phyloP scores from a whole-genome alignment of 1,284 basidiomycete genomes.

The Apiotrichum sp. region DNA sequence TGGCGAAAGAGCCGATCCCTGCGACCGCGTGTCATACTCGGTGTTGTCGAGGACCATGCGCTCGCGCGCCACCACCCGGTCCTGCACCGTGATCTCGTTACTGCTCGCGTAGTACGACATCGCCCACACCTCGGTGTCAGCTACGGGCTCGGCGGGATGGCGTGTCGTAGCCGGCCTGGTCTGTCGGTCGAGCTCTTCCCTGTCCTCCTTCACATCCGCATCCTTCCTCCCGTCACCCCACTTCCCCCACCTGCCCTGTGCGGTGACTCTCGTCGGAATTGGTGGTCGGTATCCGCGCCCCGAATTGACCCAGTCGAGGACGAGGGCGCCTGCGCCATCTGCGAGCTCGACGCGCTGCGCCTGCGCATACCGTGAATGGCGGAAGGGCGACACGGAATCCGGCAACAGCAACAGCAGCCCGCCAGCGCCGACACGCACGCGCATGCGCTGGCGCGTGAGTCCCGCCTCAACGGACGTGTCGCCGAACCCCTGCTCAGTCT shows the following conservation, averaged over 20 bases:
- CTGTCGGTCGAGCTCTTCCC: neutral
- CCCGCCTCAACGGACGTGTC: constrained; percentile 16
- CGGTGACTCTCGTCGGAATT: neutral
- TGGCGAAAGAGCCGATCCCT: neutral
- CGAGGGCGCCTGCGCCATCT: constrained; percentile 54
- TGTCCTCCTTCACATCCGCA: constrained; percentile 38
- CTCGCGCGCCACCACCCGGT: constrained; percentile 22
- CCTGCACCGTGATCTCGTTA: constrained; percentile 69
- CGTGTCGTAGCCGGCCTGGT: neutral
- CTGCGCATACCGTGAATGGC: constrained; percentile 72
- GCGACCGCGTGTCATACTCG: neutral
- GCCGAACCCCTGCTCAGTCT: neutral
- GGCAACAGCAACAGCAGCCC: constrained; percentile 73
- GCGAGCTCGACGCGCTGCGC: constrained; percentile 59
- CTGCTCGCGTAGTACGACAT: constrained; percentile 77
- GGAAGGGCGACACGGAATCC: constrained; percentile 86
- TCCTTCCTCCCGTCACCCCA: constrained; percentile 22
- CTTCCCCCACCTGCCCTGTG: neutral
- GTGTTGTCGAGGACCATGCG: constrained; percentile 16
- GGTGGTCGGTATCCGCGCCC: constrained; percentile 53
- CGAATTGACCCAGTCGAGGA: constrained; percentile 88
- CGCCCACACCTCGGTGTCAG: constrained; percentile 73
- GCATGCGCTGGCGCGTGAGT: constrained; percentile 48
- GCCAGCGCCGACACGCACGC: constrained; percentile 53
- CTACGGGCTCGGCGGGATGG: neutral